Base-by-base conservation (phyloP, 1,139 yeast genomes). In the Tardiomyces depauwii region DNA sequence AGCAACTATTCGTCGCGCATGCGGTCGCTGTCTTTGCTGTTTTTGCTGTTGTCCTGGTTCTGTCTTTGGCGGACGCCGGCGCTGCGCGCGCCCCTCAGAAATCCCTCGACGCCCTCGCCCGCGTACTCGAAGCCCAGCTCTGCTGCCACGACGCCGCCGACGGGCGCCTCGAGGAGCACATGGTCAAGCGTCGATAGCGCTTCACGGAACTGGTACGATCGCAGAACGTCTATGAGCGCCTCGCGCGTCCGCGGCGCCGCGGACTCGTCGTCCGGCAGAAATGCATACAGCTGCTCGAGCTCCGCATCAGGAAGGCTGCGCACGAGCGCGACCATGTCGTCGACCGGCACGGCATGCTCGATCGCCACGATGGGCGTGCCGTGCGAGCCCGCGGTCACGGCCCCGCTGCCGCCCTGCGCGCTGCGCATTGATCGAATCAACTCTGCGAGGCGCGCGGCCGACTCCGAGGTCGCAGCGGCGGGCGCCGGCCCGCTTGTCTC, bases 101-200 rank as follows among this genome's bases (percentile, higher is more conserved):
- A 78, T 13, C 73, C 74, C 44, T 68, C 74, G 19, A 79, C 65
- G 0, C 85, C 85, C 56, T 79, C 84, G 2, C 83, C 83, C 19
- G 63, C 50, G 53, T 79, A 80, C 7, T 68, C 72, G 53, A 68
- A 68, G 28, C 73, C 75, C 46, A 79, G 66, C 43, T 76, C 71
- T 47, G 68, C 72, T 4, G 84, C 68, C 44, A 80, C 69, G 36
- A 77, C 57, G 47, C 63, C 68, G 2, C 82, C 82, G 5, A 1
- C 80, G 14, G 63, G 63, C 47, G 78, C 63, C 23, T 59, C 55
- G 25, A 53, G 39, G 23, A 65, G 53, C 47, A 72, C 78, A 40
- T 63, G 62, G 45, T 75, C 67, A 47, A 80, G 62, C 44, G 68
- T 67, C 18, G 67, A 64, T 40, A 68, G 62, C 11, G 79, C 68